Evolutionary conservation across 345 rosid genomes (phyloP), one percentile per base, ranked within the genome.

Genomic region (Schrenkiella parvula): DNA sequence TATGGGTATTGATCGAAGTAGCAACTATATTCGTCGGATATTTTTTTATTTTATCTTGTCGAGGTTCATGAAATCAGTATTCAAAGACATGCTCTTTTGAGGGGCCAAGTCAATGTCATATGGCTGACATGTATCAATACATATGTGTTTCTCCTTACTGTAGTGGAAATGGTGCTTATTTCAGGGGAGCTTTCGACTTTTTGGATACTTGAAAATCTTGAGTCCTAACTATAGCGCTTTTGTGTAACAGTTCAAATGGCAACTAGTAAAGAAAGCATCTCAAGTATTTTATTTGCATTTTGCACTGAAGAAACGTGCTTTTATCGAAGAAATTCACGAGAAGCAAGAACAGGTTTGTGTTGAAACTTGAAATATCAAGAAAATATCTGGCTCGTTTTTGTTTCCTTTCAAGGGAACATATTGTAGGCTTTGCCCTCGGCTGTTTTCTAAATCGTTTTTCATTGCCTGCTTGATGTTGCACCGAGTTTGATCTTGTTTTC

Each of bases 281-380:
- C 93, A 95, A 69, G 96, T 95, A 10, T 80, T 95, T 66, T 89
- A 87, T 82, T 79, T 95, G 61, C 99, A 95, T 77, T 92, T 95
- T 79, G 88, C 90, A 1, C 77, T 95, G 88, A 92, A 95, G 90
- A 91, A 80, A 75, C 91, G 99, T 29, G 88, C 86, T 1, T 83
- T 95, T 82, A 76, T 95, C 34, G 98, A 95, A 84, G 99, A 95
- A 78, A 89, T 95, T 79, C 97, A 88, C 3, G 99, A 89, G 90
- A 95, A 88, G 86, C 99, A 95, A 75, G 99, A 95, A 78, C 99
- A 95, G 93, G 99, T 95, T 44, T 64, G 85, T 78, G 55, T 23
- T 28, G 28, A 54, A 66, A 9, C 19, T 52, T 44, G 14, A 2
- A 43, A 25, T 54, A 6, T 39, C 32, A n/a, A 46, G 21, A 19